Evolutionary conservation across 2,329 filamentous ascomycete genomes (phyloP), one percentile per base, ranked within the genome.

Genomic region (Fusarium tuaranense): DNA sequence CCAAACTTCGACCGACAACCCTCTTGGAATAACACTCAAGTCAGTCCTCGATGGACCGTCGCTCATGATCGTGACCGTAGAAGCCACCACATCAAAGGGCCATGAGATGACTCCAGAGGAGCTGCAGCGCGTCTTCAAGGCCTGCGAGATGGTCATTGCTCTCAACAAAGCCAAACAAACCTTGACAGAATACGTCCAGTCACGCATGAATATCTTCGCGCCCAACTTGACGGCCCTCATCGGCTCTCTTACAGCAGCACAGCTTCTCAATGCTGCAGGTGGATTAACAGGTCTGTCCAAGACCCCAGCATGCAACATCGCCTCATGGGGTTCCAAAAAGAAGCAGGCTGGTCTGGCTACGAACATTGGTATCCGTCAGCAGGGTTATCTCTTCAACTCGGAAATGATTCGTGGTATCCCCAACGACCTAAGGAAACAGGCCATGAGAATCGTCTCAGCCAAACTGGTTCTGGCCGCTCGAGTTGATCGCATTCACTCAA

Each of bases 391-490:
- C 25, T 99, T 95, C 84, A 91, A 98, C 80, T 97, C 96, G 9
- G 94, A 95, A 2, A 93, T 99, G 72, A 95, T 99, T 73, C 91
- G 93, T 64, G 91, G 91, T 20, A 94, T 98, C 34, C 94, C 95
- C 1, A 92, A 89, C 73, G 96, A 98, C 77, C 87, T 98, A 18
- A 97, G 97, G 82, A 94, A 93, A 75, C 95, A 98, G 84, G 97
- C 95, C 9, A 95, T 98, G 91, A 93, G 97, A 61, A 98, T 98
- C 68, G 94, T 98, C 8, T 92, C 95, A 1, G 95, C 94, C 32
- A 99, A 99, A 84, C 91, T 98, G 61, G 93, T 97, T 10, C 90
- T 99, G n/a, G 96, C 96, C 18, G 95, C 96, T 1, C 92, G 97
- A 60, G 93, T 97, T 8, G 97, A 99, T 80, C 91, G 94, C 70